These are phyloP conservation scores for Backusella macrospora DNA, from an alignment of 192 early-diverging fungal genomes.

Conservation along the genomic window DNA sequence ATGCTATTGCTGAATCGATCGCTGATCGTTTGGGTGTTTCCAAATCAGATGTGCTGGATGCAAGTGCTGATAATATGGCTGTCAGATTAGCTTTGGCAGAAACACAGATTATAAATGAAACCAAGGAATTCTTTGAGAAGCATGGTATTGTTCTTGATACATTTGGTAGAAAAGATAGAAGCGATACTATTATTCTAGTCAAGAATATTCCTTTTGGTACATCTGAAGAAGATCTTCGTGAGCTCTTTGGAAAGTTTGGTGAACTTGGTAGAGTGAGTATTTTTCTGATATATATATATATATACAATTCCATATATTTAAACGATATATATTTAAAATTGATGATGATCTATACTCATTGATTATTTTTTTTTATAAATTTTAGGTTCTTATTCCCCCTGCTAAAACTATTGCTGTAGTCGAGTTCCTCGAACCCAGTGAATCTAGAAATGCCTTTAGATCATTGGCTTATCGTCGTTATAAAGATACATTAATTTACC, in stretches of 20 bases:
- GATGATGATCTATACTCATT: conserved; percentile 15
- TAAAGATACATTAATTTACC: conserved; percentile 88
- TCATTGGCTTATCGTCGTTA: conserved; percentile 90
- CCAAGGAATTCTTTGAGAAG: conserved; percentile 88
- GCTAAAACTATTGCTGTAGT: conserved; percentile 92
- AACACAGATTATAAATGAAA: conserved; percentile 93
- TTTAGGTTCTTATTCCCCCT: conserved; percentile 81
- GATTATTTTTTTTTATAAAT: not conserved
- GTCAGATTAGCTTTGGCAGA: conserved; percentile 97
- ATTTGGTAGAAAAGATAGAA: conserved; percentile 79
- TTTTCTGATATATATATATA: not conserved
- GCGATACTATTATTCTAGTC: conserved; percentile 89
- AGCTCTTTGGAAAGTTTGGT: conserved; percentile 89
- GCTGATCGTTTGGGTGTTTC: conserved; percentile 87
- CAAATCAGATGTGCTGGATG: conserved; percentile 91
- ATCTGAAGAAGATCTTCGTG: conserved; percentile 78
- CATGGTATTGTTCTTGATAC: conserved; percentile 82
- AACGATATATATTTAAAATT: not conserved
- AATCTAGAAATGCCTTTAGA: conserved; percentile 88
- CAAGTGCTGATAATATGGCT: conserved; percentile 86
- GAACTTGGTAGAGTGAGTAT: conserved; percentile 75
- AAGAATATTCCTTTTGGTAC: conserved; percentile 93
- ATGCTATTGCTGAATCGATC: conserved; percentile 95
- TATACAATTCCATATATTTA: not conserved
- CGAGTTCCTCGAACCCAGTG: conserved; percentile 87